Evolutionary conservation across 2,329 filamentous ascomycete species (phyloP).

Genomic region (Lomentospora prolificans): DNA sequence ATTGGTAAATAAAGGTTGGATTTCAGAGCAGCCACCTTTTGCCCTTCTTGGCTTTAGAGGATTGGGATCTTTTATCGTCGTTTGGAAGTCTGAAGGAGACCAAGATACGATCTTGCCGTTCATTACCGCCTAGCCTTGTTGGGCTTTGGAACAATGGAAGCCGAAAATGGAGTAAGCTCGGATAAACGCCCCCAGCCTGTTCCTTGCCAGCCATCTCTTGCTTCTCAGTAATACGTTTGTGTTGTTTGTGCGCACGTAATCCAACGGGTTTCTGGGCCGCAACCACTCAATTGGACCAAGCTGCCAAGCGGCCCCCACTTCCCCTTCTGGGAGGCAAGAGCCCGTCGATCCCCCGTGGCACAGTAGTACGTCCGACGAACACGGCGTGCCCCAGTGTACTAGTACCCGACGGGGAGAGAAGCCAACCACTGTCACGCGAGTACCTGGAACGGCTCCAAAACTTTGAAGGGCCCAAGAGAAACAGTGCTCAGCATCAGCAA

Average conservation of each 20-base stretch:
- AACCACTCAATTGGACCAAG: constrained; percentile 1
- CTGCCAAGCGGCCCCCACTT: not conserved
- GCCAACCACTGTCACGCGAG: not conserved
- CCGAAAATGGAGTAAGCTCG: not conserved
- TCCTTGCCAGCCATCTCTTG: not conserved
- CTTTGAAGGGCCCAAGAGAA: not conserved
- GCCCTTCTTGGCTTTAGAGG: not conserved
- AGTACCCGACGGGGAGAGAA: not conserved
- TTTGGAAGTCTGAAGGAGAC: not conserved
- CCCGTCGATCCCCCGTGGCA: not conserved
- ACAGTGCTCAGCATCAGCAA: not conserved
- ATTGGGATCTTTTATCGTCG: not conserved
- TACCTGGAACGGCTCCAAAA: not conserved
- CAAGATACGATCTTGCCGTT: not conserved
- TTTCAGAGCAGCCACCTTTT: too few relatives aligned
- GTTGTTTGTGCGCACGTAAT: not conserved
- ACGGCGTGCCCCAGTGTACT: not conserved
- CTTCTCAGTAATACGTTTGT: not conserved
- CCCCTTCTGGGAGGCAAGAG: not conserved
- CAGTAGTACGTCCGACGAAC: not conserved
- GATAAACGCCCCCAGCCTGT: not conserved
- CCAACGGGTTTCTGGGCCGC: not conserved
- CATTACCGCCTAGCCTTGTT: not conserved
- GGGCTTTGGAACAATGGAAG: too few relatives aligned
- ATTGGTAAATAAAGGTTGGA: not conserved